A percentile compares a stretch with the other conserved stretches of the same genome.
phyloP scores from a whole-genome alignment of 2,329 filamentous ascomycete species.

The Cladosporium sp. region DNA sequence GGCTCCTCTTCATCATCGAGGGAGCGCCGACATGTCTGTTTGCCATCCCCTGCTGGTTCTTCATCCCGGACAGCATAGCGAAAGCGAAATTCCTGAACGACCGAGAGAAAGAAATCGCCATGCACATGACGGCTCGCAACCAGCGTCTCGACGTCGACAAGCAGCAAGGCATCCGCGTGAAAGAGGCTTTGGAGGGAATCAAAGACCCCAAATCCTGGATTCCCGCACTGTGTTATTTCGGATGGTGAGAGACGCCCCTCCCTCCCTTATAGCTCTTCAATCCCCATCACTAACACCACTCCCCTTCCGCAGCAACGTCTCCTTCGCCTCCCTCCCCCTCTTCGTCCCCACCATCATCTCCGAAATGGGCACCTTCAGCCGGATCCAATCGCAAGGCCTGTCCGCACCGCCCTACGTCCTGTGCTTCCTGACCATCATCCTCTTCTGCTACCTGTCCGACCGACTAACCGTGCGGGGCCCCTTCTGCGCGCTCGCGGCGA shows the following conservation, averaged over 20 bases:
- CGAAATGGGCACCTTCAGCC: conserved; percentile 60
- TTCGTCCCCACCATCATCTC: conserved; percentile 42
- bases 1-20: conserved; percentile 58
- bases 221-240: conserved; percentile 53
- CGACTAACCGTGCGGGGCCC: conserved; percentile 36
- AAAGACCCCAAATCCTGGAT: conserved; percentile 28
- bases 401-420: conserved; percentile 55
- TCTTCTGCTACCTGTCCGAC: conserved; percentile 35
- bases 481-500: conserved; percentile 34
- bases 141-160: conserved; percentile 18
- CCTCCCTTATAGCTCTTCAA: not conserved
- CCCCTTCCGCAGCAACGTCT: conserved; percentile 48
- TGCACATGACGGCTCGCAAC: conserved; percentile 28
- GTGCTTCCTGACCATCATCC: conserved; percentile 38
- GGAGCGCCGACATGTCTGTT: conserved; percentile 57
- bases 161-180: conserved; percentile 43
- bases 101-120: conserved; percentile 56
- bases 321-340: conserved; percentile 52
- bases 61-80: conserved; percentile 48
- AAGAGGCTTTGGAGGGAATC: conserved; percentile 47
- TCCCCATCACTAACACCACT: not conserved
- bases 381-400: conserved; percentile 65
- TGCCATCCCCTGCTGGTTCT: conserved; percentile 52
- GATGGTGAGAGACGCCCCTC: conserved; percentile 30
- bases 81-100: conserved; percentile 51